Evolutionary conservation across 768 basidiomycete species (phyloP).

Genomic region (Serpula lacrymans): DNA sequence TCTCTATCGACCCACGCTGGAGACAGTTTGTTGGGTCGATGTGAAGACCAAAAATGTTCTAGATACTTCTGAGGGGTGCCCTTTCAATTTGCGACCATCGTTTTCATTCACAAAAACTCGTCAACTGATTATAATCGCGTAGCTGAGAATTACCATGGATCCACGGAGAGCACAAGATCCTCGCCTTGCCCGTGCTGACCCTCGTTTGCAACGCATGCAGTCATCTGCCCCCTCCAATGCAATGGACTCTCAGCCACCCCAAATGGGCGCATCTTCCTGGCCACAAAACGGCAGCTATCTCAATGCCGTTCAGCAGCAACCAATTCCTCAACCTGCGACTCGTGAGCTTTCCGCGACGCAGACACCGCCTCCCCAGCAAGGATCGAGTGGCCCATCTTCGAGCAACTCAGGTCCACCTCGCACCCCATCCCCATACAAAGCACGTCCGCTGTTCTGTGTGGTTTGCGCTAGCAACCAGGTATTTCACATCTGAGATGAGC

Average conservation of each 20-base stretch:
- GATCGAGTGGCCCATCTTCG: conserved; percentile 3
- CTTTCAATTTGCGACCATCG: conserved; percentile 11
- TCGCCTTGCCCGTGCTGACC: conserved; percentile 68
- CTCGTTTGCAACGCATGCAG: conserved; percentile 52
- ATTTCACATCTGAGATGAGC: conserved; percentile 8
- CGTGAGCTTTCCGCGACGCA: too few relatives aligned
- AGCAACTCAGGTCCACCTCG: conserved; percentile 3
- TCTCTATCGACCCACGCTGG: conserved; percentile 63
- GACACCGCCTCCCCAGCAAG: conserved; percentile 1
- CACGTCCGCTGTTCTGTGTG: conserved; percentile 88
- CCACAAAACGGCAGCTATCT: conserved; percentile 11
- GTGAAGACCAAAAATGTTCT: conserved; percentile 79
- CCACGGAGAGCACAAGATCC: conserved; percentile 80
- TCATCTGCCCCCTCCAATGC: conserved; percentile 29
- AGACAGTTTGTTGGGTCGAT: conserved; percentile 51
- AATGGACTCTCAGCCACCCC: conserved; percentile 18
- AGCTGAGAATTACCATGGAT: conserved; percentile 53
- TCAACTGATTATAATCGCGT: too few relatives aligned
- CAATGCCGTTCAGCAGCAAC: neutral
- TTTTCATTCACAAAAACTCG: too few relatives aligned
- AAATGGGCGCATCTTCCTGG: conserved; percentile 18
- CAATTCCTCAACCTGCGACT: too few relatives aligned
- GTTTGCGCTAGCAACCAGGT: conserved; percentile 99
- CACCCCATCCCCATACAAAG: conserved; percentile 43
- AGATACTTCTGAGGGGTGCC: conserved; percentile 86